Base-by-base conservation (phyloP, 345 rosid species). In the Iberis pinnata region DNA sequence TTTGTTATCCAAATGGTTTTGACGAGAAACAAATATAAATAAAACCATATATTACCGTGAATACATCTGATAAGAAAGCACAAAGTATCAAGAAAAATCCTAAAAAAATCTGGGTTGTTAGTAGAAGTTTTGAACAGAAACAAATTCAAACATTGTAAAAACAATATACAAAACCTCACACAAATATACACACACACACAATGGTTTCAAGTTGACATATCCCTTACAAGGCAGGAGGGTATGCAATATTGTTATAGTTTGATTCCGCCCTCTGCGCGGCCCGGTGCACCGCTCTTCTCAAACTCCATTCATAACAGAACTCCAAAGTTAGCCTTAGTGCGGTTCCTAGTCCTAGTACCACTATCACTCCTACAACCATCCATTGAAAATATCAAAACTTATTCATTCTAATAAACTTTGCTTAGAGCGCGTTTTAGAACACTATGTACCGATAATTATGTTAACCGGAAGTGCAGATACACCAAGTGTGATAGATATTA, bases 291-390 rank as follows among this genome's bases (percentile, higher is more conserved):
- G 67, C 88, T 77, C 93, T 81, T 75, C 89, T 79, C 45, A 75
- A 56, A 65, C 75, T 81, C 94, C 97, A 89, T 25, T 86, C 95
- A 12, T 73, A 83, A 76, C 81, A 86, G 73, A 86, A 83, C 64
- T 89, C 95, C 33, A 89, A 55, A 20, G 81, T 78, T 43, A 89
- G 78, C 55, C 95, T 72, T 33, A 89, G 71, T 1, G 89, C 88
- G 5, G 97, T 86, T 70, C 95, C 95, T 43, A 89, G 78, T 9
- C 97, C 97, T n/a, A 89, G 84, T 71, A 89, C 86, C 15, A 86
- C 84, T 53, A 89, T 83, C 25, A 89, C 88, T 67, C 95, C 96
- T 88, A 46, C 12, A 19, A 20, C 12, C 15, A 20, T 60, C 18
- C 18, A 29, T 9, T 5, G 33, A 29, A 6, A 7, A 29, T 6